These are phyloP conservation scores for Viola pubescens DNA, from an alignment of 441 rosid species.

Conservation along the genomic window DNA sequence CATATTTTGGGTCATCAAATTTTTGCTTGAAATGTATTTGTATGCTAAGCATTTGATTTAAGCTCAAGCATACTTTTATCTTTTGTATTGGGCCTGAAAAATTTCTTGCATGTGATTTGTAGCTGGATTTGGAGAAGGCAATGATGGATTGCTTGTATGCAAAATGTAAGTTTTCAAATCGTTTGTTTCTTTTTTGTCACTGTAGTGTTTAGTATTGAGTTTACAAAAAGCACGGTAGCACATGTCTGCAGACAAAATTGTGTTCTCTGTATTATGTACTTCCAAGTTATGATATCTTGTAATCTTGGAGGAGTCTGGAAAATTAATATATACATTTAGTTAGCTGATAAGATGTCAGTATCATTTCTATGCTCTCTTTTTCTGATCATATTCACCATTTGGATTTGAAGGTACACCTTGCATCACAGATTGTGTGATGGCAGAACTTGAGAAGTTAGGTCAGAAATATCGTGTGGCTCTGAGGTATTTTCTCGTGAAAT, in stretches of 20 bases:
- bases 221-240: background rate
- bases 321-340: no score
- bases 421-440: constrained; percentile 97
- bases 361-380: background rate
- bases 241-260: background rate
- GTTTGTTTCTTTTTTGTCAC: background rate
- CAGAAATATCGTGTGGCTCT: constrained; percentile 90
- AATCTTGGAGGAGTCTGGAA: no score
- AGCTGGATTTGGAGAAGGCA: constrained; percentile 92
- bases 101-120: no score
- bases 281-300: background rate
- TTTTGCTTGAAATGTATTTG: no score
- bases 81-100: no score
- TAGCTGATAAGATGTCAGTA: background rate
- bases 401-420: constrained; percentile 73
- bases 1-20: no score
- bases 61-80: background rate
- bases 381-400: constrained; percentile 1
- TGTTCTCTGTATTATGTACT: background rate
- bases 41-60: background rate
- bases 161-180: constrained; percentile 72
- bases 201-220: background rate
- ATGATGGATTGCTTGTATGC: constrained; percentile 95
- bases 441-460: constrained; percentile 96
- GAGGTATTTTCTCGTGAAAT: constrained; percentile 45